Evolutionary conservation across 177 flowering plant genomes (phyloP), one percentile per base, ranked within the genome.

Genomic region (Vitis hybrid): DNA sequence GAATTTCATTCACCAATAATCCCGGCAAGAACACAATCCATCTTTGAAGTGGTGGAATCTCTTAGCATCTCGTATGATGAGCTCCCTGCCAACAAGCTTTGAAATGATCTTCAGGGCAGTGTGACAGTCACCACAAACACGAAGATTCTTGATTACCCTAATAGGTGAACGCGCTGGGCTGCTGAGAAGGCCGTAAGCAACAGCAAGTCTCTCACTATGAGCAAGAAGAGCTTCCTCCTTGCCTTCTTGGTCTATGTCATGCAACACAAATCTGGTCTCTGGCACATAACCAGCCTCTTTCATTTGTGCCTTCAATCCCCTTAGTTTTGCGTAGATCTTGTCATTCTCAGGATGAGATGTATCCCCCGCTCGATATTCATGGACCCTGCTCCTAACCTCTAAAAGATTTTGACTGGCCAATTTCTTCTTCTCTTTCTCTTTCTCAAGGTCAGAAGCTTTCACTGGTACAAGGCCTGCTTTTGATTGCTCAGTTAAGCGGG

Each of bases 381-480:
- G 74, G 48, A 73, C 82, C 29, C 68, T 79, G 66, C 71, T 81
- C 68, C 77, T 73, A 15, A 66, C 74, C 21, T 79, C 80, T 15
- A 79, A 52, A 56, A 65, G 64, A 66, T 64, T 74, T 56, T 76
- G 72, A 52, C 71, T 61, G 3, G 69, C 55, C 61, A 67, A 29
- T 57, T 74, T 82, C 75, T 84, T 80, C 64, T 77, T 82, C 75
- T 71, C 81, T 68, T 80, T 80, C 65, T 77, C 81, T 29, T 78
- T 81, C 18, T 60, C 80, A 13, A 83, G 18, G 12, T 82, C 86
- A 51, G 77, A 73, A 62, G 74, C 69, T 58, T 73, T 77, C 11
- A 80, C 55, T 3, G 87, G 83, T 64, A 85, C 29, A 8, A 85
- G 83, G 45, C 90, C 88, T 33, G 69, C 78, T 62, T 70, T 85